Evolutionary conservation across 2,329 filamentous ascomycete genomes (phyloP), one percentile per base, ranked within the genome.

Genomic region (Pyricularia grisea): DNA sequence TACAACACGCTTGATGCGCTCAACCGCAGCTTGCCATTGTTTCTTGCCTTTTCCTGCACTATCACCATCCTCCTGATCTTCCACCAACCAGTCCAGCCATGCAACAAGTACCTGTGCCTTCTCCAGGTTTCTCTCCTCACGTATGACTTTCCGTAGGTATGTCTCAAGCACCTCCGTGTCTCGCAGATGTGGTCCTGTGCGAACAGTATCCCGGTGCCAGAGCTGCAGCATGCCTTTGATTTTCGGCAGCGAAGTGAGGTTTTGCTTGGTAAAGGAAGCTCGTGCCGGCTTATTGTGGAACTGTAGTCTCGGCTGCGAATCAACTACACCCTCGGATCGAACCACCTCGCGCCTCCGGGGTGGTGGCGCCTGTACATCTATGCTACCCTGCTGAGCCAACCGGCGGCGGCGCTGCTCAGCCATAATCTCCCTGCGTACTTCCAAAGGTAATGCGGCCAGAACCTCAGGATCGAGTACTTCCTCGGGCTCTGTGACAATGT

Each of bases 21-120:
- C 72, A 28, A 85, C 72, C 2, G 83, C 81, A 67, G 75, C 74
- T 64, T 72, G 76, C 88, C 88, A 90, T 30, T 76, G 75, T 68
- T 76, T 74, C 69, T 77, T 80, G 5, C 79, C 84, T 66, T 69
- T 73, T 20, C 75, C 76, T 1, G 64, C 67, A 2, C 74, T 77
- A 4, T 74, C 75, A 36, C 25, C 58, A 4, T 5, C 58, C 58
- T 61, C 23, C 20, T 81, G 81, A 64, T 84, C 83, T 65, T 85
- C 84, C 7, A 89, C 81, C 25, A 89, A 72, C 74, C 86, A 82
- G 61, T 81, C 81, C 66, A 90, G 92, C 67, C 86, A 97, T 6
- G 87, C 92, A 0, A 97, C 91, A 0, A 94, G 91, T 12, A 95
- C 95, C 78, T 97, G 93, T 74, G 92, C 94, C 71, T 94, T 91